These are phyloP conservation scores for Sextonia rubra DNA, from an alignment of 164 flowering plant genomes.

Conservation along the genomic window DNA sequence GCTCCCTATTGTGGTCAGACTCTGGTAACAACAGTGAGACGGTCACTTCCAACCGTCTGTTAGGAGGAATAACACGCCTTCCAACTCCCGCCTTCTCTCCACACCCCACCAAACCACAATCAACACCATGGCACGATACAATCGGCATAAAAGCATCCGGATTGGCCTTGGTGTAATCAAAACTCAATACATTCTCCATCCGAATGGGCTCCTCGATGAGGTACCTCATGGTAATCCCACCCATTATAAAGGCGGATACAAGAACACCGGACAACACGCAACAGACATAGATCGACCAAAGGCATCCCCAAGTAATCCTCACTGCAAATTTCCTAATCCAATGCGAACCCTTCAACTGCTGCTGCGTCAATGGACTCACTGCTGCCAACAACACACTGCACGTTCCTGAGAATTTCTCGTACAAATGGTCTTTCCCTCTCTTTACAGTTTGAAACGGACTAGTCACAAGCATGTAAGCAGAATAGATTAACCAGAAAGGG, in stretches of 20 bases:
- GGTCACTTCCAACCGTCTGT: conserved; percentile 50
- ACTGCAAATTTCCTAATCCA: conserved; percentile 24
- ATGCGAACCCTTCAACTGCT: conserved; percentile 26
- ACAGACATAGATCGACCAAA: conserved; percentile 64
- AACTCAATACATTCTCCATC: conserved; percentile 51
- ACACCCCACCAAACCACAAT: conserved; percentile 27
- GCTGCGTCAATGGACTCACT: conserved; percentile 17
- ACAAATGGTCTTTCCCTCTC: conserved; percentile 19
- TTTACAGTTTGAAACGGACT: conserved; percentile 42
- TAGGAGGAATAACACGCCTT: conserved; percentile 38
- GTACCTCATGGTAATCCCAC: conserved; percentile 53
- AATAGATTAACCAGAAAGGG: conserved; percentile 45
- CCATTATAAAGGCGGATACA: conserved; percentile 40
- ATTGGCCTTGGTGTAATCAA: conserved; percentile 64
- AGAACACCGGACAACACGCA: conserved; percentile 44
- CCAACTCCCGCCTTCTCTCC: conserved; percentile 29
- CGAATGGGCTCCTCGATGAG: conserved; percentile 65
- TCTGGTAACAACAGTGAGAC: conserved; percentile 68
- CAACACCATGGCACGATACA: conserved; percentile 23
- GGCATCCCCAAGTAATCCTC: conserved; percentile 52
- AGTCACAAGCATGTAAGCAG: conserved; percentile 26
- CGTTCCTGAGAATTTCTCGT: conserved; percentile 14
- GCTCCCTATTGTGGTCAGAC: conserved; percentile 54
- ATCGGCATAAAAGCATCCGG: conserved; percentile 71
- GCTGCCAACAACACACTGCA: conserved; percentile 18